phyloP scores from a whole-genome alignment of 176 grass and related monocot genomes.

The Musa schizocarpa region DNA sequence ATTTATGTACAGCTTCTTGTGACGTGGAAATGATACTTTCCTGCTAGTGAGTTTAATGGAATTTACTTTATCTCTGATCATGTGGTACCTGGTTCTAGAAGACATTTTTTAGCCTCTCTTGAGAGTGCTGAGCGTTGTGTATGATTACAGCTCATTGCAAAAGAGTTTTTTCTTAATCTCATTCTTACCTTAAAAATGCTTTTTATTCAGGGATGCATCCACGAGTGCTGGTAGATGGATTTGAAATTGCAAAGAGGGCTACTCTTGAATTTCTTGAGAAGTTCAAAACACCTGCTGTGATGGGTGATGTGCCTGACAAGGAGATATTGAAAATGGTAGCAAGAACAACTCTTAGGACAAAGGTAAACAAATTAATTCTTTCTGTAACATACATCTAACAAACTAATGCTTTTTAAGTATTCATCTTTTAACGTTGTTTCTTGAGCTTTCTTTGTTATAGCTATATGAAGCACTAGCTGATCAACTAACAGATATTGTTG shows the following conservation, averaged over 20 bases:
- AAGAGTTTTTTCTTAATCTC: too few species aligned
- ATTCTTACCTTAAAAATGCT: not conserved
- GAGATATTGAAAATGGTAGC: conserved; percentile 93
- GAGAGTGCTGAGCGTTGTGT: too few species aligned
- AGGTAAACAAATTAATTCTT: conserved; percentile 35
- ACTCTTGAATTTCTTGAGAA: conserved; percentile 93
- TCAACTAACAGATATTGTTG: conserved; percentile 60
- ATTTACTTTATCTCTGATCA: too few species aligned
- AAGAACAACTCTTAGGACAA: conserved; percentile 91
- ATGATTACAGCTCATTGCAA: too few species aligned
- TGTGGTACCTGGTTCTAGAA: too few species aligned
- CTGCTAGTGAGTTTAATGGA: too few species aligned
- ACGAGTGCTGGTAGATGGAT: conserved; percentile 87
- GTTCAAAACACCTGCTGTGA: conserved; percentile 72
- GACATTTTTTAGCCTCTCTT: too few species aligned
- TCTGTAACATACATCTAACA: not conserved
- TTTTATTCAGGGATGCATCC: conserved; percentile 67
- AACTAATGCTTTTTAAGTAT: not conserved
- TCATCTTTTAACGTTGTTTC: conserved; percentile 15
- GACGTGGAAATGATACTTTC: too few species aligned
- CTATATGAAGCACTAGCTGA: conserved; percentile 46
- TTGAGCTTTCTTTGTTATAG: conserved; percentile 32
- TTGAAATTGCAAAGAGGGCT: conserved; percentile 87
- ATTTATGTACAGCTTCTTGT: too few species aligned
- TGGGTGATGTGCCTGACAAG: conserved; percentile 70